A percentile compares a stretch with the other conserved stretches of the same genome.
These are phyloP conservation scores for Xylaria scruposa DNA, from an alignment of 495 filamentous ascomycete genomes.

Conservation along the genomic window DNA sequence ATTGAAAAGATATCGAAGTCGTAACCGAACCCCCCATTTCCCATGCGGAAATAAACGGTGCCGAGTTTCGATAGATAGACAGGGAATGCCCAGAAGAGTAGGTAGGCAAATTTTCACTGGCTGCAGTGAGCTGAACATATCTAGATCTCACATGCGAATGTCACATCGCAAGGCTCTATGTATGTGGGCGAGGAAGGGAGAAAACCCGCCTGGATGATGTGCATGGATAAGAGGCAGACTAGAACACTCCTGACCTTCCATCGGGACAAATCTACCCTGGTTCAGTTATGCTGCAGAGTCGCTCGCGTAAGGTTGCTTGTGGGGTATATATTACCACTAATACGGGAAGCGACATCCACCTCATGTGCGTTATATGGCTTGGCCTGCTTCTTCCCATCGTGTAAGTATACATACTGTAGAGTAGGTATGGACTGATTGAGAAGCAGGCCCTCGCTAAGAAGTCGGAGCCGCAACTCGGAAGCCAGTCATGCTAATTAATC, in stretches of 20 bases:
- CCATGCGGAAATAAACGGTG: slow-evolving; percentile 11
- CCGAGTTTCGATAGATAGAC: slow-evolving; percentile 6
- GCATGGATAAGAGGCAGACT: background rate
- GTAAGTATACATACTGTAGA: background rate
- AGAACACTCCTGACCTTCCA: background rate
- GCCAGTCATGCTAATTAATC: background rate
- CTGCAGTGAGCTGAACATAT: slow-evolving; percentile 11
- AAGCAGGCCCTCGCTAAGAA: background rate
- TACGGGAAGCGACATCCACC: slow-evolving; percentile 15
- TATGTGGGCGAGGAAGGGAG: background rate
- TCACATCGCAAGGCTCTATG: background rate
- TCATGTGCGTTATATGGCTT: background rate
- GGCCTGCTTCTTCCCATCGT: background rate
- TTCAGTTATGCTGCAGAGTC: background rate
- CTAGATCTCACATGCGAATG: background rate
- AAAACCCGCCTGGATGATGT: background rate
- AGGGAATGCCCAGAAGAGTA: slow-evolving; percentile 6
- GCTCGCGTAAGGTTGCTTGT: background rate
- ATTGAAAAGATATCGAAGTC: background rate
- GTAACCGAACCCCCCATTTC: background rate
- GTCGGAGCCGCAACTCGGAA: background rate
- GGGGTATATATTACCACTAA: background rate
- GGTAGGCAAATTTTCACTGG: background rate
- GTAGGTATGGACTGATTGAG: background rate
- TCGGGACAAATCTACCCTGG: background rate